Percentiles rank a stretch among this genome's conserved stretches.
These are phyloP conservation scores for Bruguiera parviflora DNA, from an alignment of 345 rosid species.

Conservation along the genomic window DNA sequence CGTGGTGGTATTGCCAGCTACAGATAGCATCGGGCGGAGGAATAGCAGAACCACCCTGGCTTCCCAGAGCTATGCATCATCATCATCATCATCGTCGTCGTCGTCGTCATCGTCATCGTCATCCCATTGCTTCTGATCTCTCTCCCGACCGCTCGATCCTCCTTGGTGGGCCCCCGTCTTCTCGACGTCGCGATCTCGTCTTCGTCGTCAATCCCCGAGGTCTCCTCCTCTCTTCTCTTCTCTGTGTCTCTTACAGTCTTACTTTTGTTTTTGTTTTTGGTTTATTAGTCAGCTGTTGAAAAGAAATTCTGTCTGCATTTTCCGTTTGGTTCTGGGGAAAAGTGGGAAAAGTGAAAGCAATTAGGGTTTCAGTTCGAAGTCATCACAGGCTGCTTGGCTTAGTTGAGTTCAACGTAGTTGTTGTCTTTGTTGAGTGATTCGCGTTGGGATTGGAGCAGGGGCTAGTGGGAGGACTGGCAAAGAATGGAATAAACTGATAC, in stretches of 20 bases:
- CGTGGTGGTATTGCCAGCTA: not conserved
- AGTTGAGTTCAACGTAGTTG: not conserved
- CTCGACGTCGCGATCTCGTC: constrained; percentile 80
- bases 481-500: constrained; percentile 91
- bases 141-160: constrained; percentile 35
- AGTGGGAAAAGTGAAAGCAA: not conserved
- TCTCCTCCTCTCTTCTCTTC: constrained; percentile 7
- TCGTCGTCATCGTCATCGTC: not conserved
- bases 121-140: constrained; percentile 47
- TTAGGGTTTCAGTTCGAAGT: not conserved
- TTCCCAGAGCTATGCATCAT: constrained; percentile 19
- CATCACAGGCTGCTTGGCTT: not conserved
- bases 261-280: too few species aligned
- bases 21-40: constrained; percentile 23
- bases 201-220: constrained; percentile 93
- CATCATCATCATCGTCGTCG: not conserved
- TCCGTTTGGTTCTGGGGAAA: constrained; percentile 11
- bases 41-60: constrained; percentile 24
- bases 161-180: constrained; percentile 32
- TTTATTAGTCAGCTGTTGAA: too few species aligned
- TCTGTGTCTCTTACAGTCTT: not conserved
- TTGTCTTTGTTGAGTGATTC: constrained; percentile 1
- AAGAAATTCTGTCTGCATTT: too few species aligned
- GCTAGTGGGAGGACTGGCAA: constrained; percentile 88
- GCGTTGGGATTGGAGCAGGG: constrained; percentile 41